Base-by-base conservation (phyloP, 2,329 filamentous ascomycete species). In the Hypoxylon sp. region DNA sequence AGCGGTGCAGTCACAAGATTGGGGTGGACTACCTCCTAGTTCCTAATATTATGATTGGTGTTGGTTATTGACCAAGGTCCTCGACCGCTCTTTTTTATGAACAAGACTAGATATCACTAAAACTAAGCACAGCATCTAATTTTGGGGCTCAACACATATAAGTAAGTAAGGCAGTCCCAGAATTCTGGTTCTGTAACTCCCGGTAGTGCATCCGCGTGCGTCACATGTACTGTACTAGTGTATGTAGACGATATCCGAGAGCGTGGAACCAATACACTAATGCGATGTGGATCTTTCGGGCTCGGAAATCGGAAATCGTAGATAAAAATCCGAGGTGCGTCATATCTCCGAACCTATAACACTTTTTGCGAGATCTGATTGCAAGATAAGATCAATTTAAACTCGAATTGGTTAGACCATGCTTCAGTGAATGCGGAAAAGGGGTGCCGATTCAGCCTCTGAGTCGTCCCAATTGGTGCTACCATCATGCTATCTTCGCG, bases 261-360 rank as follows among this genome's bases (percentile, higher is more conserved):
- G 47, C 1, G 47, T 51, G 57, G 55, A 59, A 44, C 57, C 33
- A 17, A 22, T 22, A 22, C 19, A 22, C 19, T 24, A 47, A 29
- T 6, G 35, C 24, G 26, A 48, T 19, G 42, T 39, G 55, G 55
- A 22, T 35, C 19, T 29, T 39, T 3, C 31, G n/a, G 11, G n/a
- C 31, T 42, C 19, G 54, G 29, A 39, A 17, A 24, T 42, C 19
- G 54, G 29, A 39, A 17, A 24, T 29, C 19, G 19, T 47, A 14
- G 24, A 6, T 42, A 51, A 52, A 46, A 55, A 46, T 67, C 65
- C 59, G 65, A 59, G 54, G 6, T 50, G 5, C 42, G 14, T 52
- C 6, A 54, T 59, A 67, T 67, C 65, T 67, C 65, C 65, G 65
- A 67, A 35, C 19, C 42, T 24, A 51, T 8, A 29, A 29, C 24